A percentile compares a stretch with the other conserved stretches of the same genome.
Evolutionary conservation across 2,329 filamentous ascomycete species (phyloP).

Genomic region (Aquanectria penicillioides): DNA sequence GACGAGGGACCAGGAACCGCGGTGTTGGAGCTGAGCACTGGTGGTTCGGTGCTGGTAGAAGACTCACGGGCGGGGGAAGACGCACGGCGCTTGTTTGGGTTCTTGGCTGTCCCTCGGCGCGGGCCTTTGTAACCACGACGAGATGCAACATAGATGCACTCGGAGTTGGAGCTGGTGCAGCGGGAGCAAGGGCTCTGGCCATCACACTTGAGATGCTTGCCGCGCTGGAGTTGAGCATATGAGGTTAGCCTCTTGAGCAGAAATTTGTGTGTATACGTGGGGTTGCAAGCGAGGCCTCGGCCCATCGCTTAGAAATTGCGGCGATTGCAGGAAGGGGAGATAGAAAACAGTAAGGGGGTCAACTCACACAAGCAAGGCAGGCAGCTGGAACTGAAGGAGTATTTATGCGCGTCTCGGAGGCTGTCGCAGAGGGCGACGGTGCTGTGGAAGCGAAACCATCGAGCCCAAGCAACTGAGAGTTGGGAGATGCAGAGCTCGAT

Average conservation of each 20-base stretch:
- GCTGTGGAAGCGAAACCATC: constrained; percentile 27
- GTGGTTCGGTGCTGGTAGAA: constrained; percentile 43
- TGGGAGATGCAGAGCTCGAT: constrained; percentile 39
- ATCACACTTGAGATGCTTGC: constrained; percentile 81
- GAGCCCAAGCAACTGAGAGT: constrained; percentile 27
- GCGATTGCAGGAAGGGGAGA: neutral
- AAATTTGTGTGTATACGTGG: neutral
- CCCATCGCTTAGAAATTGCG: neutral
- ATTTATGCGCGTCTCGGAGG: constrained; percentile 39
- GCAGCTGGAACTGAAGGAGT: constrained; percentile 58
- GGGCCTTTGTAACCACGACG: constrained; percentile 78
- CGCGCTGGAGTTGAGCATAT: constrained; percentile 52
- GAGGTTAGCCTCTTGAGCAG: constrained; percentile 21
- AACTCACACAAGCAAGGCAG: constrained; percentile 65
- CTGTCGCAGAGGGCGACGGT: constrained; percentile 31
- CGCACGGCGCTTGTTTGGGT: constrained; percentile 61
- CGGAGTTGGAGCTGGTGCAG: constrained; percentile 65
- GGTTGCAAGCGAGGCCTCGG: neutral
- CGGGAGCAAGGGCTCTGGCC: constrained; percentile 75
- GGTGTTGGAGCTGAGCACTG: constrained; percentile 53
- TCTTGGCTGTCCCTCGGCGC: constrained; percentile 51
- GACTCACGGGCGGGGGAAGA: constrained; percentile 48
- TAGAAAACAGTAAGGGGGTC: constrained; percentile 2
- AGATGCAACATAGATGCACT: constrained; percentile 79
- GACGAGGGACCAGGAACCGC: constrained; percentile 24